Evolutionary conservation across 768 basidiomycete species (phyloP).

Genomic region (Lyophyllum shimeji): DNA sequence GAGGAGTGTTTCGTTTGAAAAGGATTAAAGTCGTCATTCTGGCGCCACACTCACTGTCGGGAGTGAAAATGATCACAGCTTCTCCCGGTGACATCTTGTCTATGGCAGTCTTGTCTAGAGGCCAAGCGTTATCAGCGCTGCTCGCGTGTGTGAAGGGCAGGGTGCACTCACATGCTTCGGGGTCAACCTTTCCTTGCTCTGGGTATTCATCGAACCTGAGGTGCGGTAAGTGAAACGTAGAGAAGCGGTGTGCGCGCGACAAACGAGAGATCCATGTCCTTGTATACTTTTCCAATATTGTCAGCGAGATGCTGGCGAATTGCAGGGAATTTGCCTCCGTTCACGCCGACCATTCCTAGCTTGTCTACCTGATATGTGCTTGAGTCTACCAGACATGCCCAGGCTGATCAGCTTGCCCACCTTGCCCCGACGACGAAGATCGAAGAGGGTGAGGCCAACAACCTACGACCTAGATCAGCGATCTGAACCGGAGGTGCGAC

Average conservation of each 20-base stretch:
- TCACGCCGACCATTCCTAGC: slow-evolving; percentile 87
- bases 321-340: slow-evolving; percentile 83
- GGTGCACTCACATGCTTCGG: slow-evolving; percentile 73
- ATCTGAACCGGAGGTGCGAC: not conserved
- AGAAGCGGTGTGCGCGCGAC: slow-evolving; percentile 21
- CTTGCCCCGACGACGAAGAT: slow-evolving; percentile 83
- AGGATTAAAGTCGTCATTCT: not conserved
- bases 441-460: slow-evolving; percentile 87
- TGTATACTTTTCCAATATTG: slow-evolving; percentile 84
- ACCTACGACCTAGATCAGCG: slow-evolving; percentile 49
- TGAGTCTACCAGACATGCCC: not conserved
- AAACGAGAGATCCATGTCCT: slow-evolving; percentile 82
- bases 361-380: slow-evolving; percentile 51
- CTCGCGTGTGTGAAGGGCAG: not conserved
- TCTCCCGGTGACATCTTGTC: slow-evolving; percentile 76
- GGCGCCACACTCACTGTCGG: slow-evolving; percentile 60
- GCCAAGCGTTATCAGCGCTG: not conserved
- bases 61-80: slow-evolving; percentile 92
- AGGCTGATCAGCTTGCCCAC: slow-evolving; percentile 25
- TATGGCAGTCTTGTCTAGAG: slow-evolving; percentile 78
- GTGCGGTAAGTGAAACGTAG: not conserved
- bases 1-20: not conserved
- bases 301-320: slow-evolving; percentile 78
- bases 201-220: slow-evolving; percentile 79
- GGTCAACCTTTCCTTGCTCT: slow-evolving; percentile 62